Base-by-base conservation (phyloP, 768 basidiomycete species). In the Tulasnella sp. region DNA sequence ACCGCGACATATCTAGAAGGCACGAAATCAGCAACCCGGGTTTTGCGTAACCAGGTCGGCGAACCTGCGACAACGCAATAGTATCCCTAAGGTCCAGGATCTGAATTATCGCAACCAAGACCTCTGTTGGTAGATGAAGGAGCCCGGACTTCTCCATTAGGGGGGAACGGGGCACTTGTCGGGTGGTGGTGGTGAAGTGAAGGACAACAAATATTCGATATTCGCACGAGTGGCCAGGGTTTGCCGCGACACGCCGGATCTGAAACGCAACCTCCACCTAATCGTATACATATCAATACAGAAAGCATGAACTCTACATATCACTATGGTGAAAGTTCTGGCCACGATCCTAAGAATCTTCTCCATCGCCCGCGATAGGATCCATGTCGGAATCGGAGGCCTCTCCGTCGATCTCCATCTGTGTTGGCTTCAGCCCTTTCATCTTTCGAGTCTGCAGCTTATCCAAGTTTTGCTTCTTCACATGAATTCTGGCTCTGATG, bases 391-490 rank as follows among this genome's bases (percentile, higher is more conserved):
- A 77, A 73, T 78, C 77, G 22, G 37, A 80, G 25, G 69, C 79
- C 31, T 76, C 77, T 67, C 80, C 83, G 31, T 74, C 76, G 54
- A 82, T 38, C 12, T 58, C 76, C 64, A 67, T 77, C 77, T 31
- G 64, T 45, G 73, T 74, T 68, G 79, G 74, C 81, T 90, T 93
- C 78, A 99, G 83, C 12, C 94, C 97, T 85, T 97, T 99, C 94
- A 99, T 97, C 87, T 97, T 97, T 81, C 95, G 88, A 76, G 91
- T 91, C 86, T 97, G 95, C 83, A 99, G 80, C 85, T 88, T 92
- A 79, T 83, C 84, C 80, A 99, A 82, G 84, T 99, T 94, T 85
- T 99, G 97, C 83, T 89, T 93, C 77, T 85, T 93, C 75, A 99
- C 83, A 83, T 99, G 96, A 37, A 99, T 89, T 77, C 90, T 87